Evolutionary conservation across 805 yeast genomes (phyloP), one percentile per base, ranked within the genome.

Genomic region (Metschnikowia cubensis): DNA sequence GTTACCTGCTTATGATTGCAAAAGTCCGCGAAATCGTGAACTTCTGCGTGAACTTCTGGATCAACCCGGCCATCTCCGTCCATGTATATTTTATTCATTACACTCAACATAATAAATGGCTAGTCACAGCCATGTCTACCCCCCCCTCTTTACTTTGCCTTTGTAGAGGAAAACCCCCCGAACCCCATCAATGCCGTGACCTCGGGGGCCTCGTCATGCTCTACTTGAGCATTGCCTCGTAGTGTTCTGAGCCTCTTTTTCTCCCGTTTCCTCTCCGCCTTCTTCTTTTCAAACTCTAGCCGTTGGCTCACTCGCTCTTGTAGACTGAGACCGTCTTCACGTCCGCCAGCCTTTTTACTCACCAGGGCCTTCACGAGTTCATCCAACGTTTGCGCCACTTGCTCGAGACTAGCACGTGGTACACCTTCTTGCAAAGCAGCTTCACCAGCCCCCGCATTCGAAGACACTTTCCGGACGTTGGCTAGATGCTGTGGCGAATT

Each of bases 401-500:
- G 73, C 20, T 64, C 63, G 2, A 57, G 45, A 4, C 68, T 60
- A 2, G 77, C 76, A 35, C 70, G 60, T 31, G 65, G 62, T 11
- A 72, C 59, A 1, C 75, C 75, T 13, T 63, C 66, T 29, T 68
- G 74, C n/a, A 68, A 42, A 22, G 53, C 42, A 38, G n/a, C n/a
- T n/a, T 62, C 64, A 2, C 47, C 50, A 3, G 41, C 44, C 13
- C 54, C 62, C 6, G 52, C 59, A n/a, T 51, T 47, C 5, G 47
- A 47, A 3, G 44, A 47, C 4, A 33, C 14, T 33, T 48, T 45
- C 75, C 4, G 68, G 63, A 36, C 76, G 60, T 55, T 56, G 17
- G 45, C 20, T 22, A 51, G 51, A 66, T 87, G 98, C 52, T 78
- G 84, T 34, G 82, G 83, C 35, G 89, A 82, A 61, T 88, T 89